Evolutionary conservation across 176 grass and related monocot species (phyloP), one percentile per base, ranked within the genome.

Genomic region (Phyllostachys edulis): DNA sequence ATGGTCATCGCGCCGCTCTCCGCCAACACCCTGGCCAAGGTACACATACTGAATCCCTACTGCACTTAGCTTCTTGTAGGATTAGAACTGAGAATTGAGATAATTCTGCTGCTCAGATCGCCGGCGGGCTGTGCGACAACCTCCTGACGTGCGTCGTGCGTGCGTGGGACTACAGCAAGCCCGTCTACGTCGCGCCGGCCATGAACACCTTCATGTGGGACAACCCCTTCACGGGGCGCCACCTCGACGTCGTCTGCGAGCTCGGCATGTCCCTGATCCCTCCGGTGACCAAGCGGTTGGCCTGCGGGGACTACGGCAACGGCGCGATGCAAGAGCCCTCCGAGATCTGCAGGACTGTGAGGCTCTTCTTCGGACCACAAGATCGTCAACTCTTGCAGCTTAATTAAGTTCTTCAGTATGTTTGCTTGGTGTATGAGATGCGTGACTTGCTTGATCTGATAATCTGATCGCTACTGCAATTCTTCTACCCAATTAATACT

Each of bases 171-270:
- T 90, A 90, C 85, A 79, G 69, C 75, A 98, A 95, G 87, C 92
- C 95, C 55, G 76, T 89, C 61, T 95, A 83, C 79, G 87, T 90
- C 65, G 90, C 90, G 65, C 90, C 90, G 21, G 92, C 92, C 23
- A 95, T 95, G 95, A 93, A 95, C 85, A 91, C 89, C 63, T 91
- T 93, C 82, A 94, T 91, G 95, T 93, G 90, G 92, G 80, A 86
- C 67, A 97, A 90, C 49, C 84, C 92, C 82, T 91, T 98, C 85
- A 94, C 92, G 6, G 73, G 80, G 56, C 82, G 76, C 23, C 95
- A 98, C 73, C 71, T 98, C 26, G 81, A 75, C 80, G 60, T 23
- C 54, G 37, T 90, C 49, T 45, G 63, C 37, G 75, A 85, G 39
- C 87, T 98, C n/a, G 89, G 92, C 37, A 69, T 94, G 38, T 63